Evolutionary conservation across 2,329 filamentous ascomycete species (phyloP).

Genomic region (Apiospora koreana): DNA sequence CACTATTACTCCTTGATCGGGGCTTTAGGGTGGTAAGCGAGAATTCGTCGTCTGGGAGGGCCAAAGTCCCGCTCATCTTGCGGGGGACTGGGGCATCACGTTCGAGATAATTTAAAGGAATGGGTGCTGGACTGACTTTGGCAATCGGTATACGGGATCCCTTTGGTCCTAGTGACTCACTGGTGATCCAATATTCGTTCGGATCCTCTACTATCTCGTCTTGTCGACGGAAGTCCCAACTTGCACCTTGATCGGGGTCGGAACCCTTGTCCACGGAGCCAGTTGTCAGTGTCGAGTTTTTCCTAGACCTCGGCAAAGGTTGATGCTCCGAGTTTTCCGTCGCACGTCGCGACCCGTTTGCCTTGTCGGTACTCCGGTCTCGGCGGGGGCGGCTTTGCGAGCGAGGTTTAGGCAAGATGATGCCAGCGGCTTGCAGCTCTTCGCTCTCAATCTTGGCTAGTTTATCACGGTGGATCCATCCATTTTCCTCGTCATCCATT

Average conservation of each 20-base stretch:
- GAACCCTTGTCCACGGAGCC: slow-evolving; percentile 33
- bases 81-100: slow-evolving; percentile 70
- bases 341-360: slow-evolving; percentile 32
- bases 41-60: slow-evolving; percentile 54
- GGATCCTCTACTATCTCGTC: slow-evolving; percentile 73
- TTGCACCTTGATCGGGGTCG: slow-evolving; percentile 35
- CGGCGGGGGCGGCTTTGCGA: slow-evolving; percentile 50
- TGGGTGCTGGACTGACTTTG: slow-evolving; percentile 75
- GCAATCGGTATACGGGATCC: slow-evolving; percentile 86
- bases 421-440: slow-evolving; percentile 78
- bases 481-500: slow-evolving; percentile 57
- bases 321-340: slow-evolving; percentile 34
- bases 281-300: slow-evolving; percentile 43
- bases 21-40: slow-evolving; percentile 60
- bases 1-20: slow-evolving; percentile 70
- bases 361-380: slow-evolving; percentile 43
- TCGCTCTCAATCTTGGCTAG: slow-evolving; percentile 78
- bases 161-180: slow-evolving; percentile 48
- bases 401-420: slow-evolving; percentile 58
- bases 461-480: slow-evolving; percentile 88
- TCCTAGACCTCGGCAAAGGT: slow-evolving; percentile 39
- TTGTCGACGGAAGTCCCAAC: slow-evolving; percentile 74
- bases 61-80: slow-evolving; percentile 52
- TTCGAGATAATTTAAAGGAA: slow-evolving; percentile 71
- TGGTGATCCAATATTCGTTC: slow-evolving; percentile 53